A percentile compares a stretch with the other conserved stretches of the same genome.
Evolutionary conservation across 1,139 yeast genomes (phyloP).

Genomic region (Suhomyces chickasaworum): DNA sequence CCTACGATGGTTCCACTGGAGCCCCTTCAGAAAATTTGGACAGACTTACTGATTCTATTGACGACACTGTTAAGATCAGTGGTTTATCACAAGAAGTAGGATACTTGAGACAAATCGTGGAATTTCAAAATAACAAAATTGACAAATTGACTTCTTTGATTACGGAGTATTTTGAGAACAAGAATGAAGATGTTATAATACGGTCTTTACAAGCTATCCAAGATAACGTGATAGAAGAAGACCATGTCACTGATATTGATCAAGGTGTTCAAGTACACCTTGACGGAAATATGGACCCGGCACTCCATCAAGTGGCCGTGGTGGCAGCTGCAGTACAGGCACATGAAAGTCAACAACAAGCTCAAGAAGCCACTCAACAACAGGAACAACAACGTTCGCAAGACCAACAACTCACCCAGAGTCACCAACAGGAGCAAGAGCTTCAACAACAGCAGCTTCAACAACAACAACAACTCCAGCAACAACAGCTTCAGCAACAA

Average conservation of each 20-base stretch:
- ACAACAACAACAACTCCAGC: constrained; percentile 12
- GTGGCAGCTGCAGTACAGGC: constrained; percentile 40
- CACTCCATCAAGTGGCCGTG: constrained; percentile 42
- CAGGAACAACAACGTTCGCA: constrained; percentile 6
- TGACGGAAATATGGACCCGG: constrained; percentile 43
- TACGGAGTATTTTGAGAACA: constrained; percentile 37
- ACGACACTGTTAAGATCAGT: constrained; percentile 25
- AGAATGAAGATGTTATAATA: constrained; percentile 34
- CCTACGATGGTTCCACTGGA: constrained; percentile 5
- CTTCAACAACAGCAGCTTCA: not conserved
- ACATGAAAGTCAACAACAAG: constrained; percentile 18
- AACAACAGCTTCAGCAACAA: constrained; percentile 9
- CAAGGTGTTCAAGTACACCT: constrained; percentile 25
- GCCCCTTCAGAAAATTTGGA: constrained; percentile 15
- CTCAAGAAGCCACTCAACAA: constrained; percentile 11
- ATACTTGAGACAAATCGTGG: constrained; percentile 40
- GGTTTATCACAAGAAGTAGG: constrained; percentile 36
- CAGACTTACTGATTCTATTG: constrained; percentile 20
- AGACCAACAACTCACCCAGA: constrained; percentile 2
- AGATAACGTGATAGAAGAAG: constrained; percentile 25
- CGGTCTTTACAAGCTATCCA: constrained; percentile 31
- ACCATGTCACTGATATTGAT: constrained; percentile 18
- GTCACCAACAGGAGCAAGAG: constrained; percentile 8
- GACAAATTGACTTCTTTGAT: constrained; percentile 41
- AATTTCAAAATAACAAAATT: constrained; percentile 41